Evolutionary conservation across 495 filamentous ascomycete species (phyloP), one percentile per base, ranked within the genome.

Genomic region (Patellaria atrata): DNA sequence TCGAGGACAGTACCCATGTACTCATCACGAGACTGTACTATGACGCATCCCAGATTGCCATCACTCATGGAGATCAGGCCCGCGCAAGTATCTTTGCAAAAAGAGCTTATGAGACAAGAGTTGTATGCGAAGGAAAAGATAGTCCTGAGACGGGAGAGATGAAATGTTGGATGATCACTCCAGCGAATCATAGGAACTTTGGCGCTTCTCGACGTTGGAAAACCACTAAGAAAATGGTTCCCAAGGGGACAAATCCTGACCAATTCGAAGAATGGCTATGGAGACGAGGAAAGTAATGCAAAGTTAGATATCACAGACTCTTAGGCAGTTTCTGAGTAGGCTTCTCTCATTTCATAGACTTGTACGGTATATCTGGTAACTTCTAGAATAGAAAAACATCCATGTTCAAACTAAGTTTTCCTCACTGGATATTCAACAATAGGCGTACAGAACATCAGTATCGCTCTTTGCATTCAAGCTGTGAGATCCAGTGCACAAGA

Each of bases 1-100:
- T 21, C 24, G 35, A 35, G 13, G 41, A 36, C 5, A 9, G 24
- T 22, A 19, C 29, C 16, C 18, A 3, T 17, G 22, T 23, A 5
- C 23, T 39, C 21, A 29, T 2, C n/a, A 36, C 41, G 10, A 29
- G 37, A 30, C 22, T 35, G 21, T 65, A 61, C 33, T 64, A 57
- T 35, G 63, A 65, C 40, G 50, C 54, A 12, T 63, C 65, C 30
- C 61, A 65, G 44, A 53, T 67, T 14, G 50, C 50, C 37, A 56
- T 55, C 31, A 50, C 58, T 30, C 62, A 66, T 42, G 44, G 58
- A 4, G 64, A 67, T 39, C 35, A 50, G 34, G 57, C 59, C 30
- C 46, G 62, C 22, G 64, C 64, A 23, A 59, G 58, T 21, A 50
- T 52, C 8, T 67, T 65, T 53, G 60, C 57, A 19, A 51, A 58